These are phyloP conservation scores for Suhomyces chickasaworum DNA, from an alignment of 1,139 yeast species.

Conservation along the genomic window DNA sequence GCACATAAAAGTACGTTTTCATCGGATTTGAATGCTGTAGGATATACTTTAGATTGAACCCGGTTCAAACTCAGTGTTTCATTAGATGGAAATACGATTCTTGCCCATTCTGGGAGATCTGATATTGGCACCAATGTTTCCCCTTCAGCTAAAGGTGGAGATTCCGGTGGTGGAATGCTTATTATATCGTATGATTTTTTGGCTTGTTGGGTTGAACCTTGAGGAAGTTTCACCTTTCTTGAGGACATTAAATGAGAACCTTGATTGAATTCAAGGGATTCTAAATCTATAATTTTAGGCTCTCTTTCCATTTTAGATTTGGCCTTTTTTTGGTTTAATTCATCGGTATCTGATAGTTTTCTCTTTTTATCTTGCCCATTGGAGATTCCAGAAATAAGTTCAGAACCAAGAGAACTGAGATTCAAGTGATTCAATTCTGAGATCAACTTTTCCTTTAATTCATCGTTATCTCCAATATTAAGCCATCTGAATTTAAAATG, in stretches of 20 bases:
- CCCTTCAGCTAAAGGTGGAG: constrained; percentile 54
- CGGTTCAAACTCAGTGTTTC: constrained; percentile 73
- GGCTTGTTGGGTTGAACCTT: constrained; percentile 77
- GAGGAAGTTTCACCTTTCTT: constrained; percentile 71
- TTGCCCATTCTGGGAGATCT: constrained; percentile 81
- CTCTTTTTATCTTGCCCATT: constrained; percentile 19
- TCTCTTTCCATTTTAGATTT: constrained; percentile 22
- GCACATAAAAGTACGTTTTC: constrained; percentile 85
- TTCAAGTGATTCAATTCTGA: constrained; percentile 27
- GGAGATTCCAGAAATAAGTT: constrained; percentile 22
- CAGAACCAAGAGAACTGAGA: constrained; percentile 28
- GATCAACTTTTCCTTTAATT: constrained; percentile 30
- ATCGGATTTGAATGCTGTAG: constrained; percentile 71
- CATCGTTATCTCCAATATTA: constrained; percentile 34
- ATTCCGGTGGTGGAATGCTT: constrained; percentile 64
- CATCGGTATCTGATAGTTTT: constrained; percentile 15
- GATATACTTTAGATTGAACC: constrained; percentile 81
- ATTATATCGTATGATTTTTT: constrained; percentile 82
- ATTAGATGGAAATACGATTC: constrained; percentile 66
- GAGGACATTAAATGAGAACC: constrained; percentile 71
- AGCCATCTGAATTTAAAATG: constrained; percentile 56
- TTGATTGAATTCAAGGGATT: constrained; percentile 65
- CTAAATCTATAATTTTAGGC: constrained; percentile 66
- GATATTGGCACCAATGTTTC: constrained; percentile 59
- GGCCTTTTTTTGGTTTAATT: constrained; percentile 10